Evolutionary conservation across 192 early-diverging fungal genomes (phyloP), one percentile per base, ranked within the genome.

Genomic region (Coemansia sp.): DNA sequence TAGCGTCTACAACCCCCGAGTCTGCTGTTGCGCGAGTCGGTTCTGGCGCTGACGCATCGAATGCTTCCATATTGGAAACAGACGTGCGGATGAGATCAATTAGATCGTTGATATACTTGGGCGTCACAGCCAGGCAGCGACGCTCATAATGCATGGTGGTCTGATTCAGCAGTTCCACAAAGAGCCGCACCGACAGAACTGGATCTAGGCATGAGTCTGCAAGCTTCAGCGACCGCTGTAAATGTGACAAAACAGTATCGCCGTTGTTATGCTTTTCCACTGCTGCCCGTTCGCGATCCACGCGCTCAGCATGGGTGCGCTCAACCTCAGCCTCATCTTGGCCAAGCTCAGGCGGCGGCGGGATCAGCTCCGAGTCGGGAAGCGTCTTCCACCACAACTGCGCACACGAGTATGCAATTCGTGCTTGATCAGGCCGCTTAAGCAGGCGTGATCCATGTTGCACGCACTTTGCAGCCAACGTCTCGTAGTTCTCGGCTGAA

Each of bases 151-250:
- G 96, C 81, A 95, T 96, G 51, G 97, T 83, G 62, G 93, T 96
- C 74, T 91, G 83, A 76, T 98, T 96, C 58, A 99, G 75, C 57
- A 98, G 92, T 72, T 98, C 95, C n/a, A 99, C 92, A 86, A 99
- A 95, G 30, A 98, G 78, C 68, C 93, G 90, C 19, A 95, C 91
- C 30, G 92, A 95, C 18, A 94, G 88, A 32, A 86, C 85, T 27
- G 88, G 84, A 58, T 99, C 96, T 85, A 97, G 88, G 44, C 94
- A 93, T 18, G 88, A 88, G 74, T 97, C 96, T 1, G 98, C 95
- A 64, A 96, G 88, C 71, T 95, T 95, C 27, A 97, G 86, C 18
- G 95, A 90, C 74, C 94, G 94, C 77, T 98, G 94, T 57, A 99
- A 75, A 60, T 92, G 94, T 63, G 93, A 90, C 32, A 98, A 80